Evolutionary conservation across 2,329 filamentous ascomycete species (phyloP), one percentile per base, ranked within the genome.

Genomic region (Leptographium flavum): DNA sequence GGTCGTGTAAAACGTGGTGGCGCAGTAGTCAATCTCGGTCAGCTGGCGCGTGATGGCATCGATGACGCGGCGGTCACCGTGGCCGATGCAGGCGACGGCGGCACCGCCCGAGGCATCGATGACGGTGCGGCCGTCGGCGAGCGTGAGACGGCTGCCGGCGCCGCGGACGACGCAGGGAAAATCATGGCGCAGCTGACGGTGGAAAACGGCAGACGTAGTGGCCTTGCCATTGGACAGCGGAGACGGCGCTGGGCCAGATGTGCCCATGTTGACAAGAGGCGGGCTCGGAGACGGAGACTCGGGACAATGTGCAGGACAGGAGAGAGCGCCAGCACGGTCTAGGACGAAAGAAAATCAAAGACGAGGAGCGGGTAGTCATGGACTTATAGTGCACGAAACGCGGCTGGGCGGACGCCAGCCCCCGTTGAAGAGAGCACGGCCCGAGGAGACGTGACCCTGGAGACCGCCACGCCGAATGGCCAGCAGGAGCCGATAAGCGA

Each of bases 91-190:
- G 8, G 65, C 60, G 27, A 71, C 68, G 0, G 68, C 63, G 2
- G 68, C 64, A 17, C 68, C 68, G 8, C 66, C 63, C 8, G 62
- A 65, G 10, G 64, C 67, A 47, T 71, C 68, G 4, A 71, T 56
- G 19, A 70, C 60, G 36, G 51, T 57, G 7, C 57, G 58, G 14
- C 66, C 67, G 49, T 66, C 61, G 21, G 62, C 58, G 2, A 68
- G 58, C 19, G 60, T 45, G 4, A 70, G 54, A 46, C 62, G 59
- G 47, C 60, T 62, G 3, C 66, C 66, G 14, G 9, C 52, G 7
- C 59, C 62, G 5, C 50, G 50, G 15, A 55, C 50, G n/a, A 66
- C 45, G 17, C 51, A 48, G 9, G 58, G 57, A 40, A 66, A 63
- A 1, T 56, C 45, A n/a, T 53, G 48, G 23, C 49, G 52, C 15